phyloP scores from a whole-genome alignment of 2,329 filamentous ascomycete species.

The Aspergillus sp. region DNA sequence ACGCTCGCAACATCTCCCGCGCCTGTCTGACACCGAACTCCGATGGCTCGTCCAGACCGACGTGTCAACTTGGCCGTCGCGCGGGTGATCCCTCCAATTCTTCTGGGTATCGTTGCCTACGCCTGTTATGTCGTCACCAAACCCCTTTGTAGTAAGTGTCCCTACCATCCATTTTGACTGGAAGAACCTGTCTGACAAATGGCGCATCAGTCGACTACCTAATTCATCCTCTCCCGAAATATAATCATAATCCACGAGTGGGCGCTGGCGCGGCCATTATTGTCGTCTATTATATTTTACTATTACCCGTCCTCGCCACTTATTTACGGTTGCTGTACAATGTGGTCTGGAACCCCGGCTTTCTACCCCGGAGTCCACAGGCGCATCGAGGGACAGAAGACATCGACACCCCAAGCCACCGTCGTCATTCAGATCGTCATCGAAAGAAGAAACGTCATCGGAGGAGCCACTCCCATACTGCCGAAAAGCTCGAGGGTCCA shows the following conservation, averaged over 20 bases:
- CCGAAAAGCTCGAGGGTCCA: slow-evolving; percentile 1
- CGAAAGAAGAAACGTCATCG: slow-evolving; percentile 20
- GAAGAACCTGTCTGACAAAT: not conserved
- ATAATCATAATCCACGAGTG: slow-evolving; percentile 42
- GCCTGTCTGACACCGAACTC: slow-evolving; percentile 18
- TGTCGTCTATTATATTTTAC: slow-evolving; percentile 68
- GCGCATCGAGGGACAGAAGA: slow-evolving; percentile 27
- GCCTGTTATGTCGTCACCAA: slow-evolving; percentile 69
- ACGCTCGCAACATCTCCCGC: not conserved
- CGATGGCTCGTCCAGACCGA: slow-evolving; percentile 36
- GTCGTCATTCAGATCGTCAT: slow-evolving; percentile 14
- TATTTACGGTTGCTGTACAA: slow-evolving; percentile 71
- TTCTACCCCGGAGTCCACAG: slow-evolving; percentile 63
- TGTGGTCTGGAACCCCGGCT: slow-evolving; percentile 69
- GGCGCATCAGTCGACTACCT: slow-evolving; percentile 65
- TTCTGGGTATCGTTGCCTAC: slow-evolving; percentile 65
- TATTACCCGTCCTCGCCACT: slow-evolving; percentile 62
- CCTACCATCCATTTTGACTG: slow-evolving; percentile 1
- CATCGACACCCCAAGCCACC: slow-evolving; percentile 14
- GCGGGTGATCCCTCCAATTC: slow-evolving; percentile 66
- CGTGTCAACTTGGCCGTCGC: slow-evolving; percentile 58
- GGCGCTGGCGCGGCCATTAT: slow-evolving; percentile 67
- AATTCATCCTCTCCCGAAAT: slow-evolving; percentile 48
- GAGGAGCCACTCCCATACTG: not conserved
- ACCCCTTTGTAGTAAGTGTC: slow-evolving; percentile 62